These are phyloP conservation scores for Rhizopogon rudus DNA, from an alignment of 768 basidiomycete genomes.

Conservation along the genomic window DNA sequence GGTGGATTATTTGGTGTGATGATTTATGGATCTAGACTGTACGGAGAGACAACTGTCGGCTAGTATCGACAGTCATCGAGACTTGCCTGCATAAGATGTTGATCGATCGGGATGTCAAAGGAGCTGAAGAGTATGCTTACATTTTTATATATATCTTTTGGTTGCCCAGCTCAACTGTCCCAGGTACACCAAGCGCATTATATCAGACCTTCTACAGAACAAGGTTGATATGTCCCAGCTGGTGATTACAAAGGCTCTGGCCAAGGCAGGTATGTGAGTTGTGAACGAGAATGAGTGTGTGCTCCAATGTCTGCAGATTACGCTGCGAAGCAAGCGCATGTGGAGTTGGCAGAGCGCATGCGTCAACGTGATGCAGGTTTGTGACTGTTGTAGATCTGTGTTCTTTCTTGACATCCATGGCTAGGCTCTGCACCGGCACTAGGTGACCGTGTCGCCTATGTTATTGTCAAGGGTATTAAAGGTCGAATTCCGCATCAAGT, in stretches of 20 bases:
- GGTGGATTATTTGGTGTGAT: neutral
- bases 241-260: slow-evolving; percentile 95
- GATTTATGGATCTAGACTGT: slow-evolving; percentile 63
- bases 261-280: slow-evolving; percentile 65
- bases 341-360: slow-evolving; percentile 94
- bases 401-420: neutral
- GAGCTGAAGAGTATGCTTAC: slow-evolving; percentile 78
- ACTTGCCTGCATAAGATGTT: slow-evolving; percentile 98
- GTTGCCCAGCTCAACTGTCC: slow-evolving; percentile 9
- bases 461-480: slow-evolving; percentile 95
- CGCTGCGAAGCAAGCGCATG: slow-evolving; percentile 92
- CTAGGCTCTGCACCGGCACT: slow-evolving; percentile 92
- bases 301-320: slow-evolving; percentile 56
- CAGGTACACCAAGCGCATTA: slow-evolving; percentile 91
- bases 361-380: slow-evolving; percentile 87
- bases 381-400: slow-evolving; percentile 7
- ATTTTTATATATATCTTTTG: neutral
- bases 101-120: slow-evolving; percentile 90
- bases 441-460: slow-evolving; percentile 98
- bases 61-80: slow-evolving; percentile 96
- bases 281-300: neutral
- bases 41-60: slow-evolving; percentile 95
- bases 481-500: slow-evolving; percentile 37
- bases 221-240: slow-evolving; percentile 98
- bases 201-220: slow-evolving; percentile 92